These are phyloP conservation scores for Penicillium sp. DNA, from an alignment of 2,329 filamentous ascomycete species.

Conservation along the genomic window DNA sequence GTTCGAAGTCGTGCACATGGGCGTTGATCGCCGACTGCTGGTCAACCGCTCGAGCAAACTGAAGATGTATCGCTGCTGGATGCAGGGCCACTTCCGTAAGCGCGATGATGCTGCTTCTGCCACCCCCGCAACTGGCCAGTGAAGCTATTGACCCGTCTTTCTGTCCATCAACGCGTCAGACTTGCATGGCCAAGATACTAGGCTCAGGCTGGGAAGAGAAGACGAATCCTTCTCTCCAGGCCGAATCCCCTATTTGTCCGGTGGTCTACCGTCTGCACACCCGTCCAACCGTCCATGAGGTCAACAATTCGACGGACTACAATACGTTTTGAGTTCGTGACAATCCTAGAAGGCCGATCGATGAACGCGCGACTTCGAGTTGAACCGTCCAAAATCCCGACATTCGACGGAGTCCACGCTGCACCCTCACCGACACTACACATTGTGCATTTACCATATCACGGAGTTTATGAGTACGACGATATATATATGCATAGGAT, in stretches of 20 bases:
- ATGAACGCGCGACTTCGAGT: neutral
- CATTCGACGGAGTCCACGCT: neutral
- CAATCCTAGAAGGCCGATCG: no score
- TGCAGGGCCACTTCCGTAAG: constrained; percentile 47
- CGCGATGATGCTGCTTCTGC: constrained; percentile 13
- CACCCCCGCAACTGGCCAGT: constrained; percentile 10
- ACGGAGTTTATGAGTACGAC: neutral
- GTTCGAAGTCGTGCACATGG: constrained; percentile 76
- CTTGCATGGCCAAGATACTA: neutral
- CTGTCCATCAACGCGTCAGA: neutral
- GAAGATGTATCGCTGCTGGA: constrained; percentile 97
- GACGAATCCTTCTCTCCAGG: neutral
- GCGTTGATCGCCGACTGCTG: constrained; percentile 80
- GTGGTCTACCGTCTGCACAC: neutral
- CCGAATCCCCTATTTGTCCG: neutral
- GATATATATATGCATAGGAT: neutral
- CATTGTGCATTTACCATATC: neutral
- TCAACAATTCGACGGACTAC: neutral
- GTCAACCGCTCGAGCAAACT: constrained; percentile 87
- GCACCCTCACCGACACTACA: neutral
- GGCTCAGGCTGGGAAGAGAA: neutral
- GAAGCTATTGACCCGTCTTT: neutral
- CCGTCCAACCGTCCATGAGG: neutral
- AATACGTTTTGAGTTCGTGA: neutral
- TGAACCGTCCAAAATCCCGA: neutral